Base-by-base conservation (phyloP, 306 rosid species). In the Abrus pulchellus region DNA sequence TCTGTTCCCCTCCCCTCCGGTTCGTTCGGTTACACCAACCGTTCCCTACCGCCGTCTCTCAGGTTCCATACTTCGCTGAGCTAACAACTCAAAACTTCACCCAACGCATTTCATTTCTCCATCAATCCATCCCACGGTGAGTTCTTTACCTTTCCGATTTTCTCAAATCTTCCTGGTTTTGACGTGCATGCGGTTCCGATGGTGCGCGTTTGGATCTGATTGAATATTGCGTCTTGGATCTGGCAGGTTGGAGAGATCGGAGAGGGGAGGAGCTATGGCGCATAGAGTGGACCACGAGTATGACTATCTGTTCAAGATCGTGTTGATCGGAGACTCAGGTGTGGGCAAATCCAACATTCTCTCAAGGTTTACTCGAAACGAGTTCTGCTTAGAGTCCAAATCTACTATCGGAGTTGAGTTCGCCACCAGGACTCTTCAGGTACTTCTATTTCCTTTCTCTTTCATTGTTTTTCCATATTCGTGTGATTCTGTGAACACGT, bases 401-500 rank as follows among this genome's bases (percentile, higher is more conserved):
- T 95, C 99, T 62, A 95, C 99, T 20, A 95, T 93, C 65, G 99
- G 99, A 30, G 99, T 93, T 68, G 99, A 95, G 84, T 93, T 95
- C 81, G 97, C 99, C 10, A 95, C 98, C 80, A 92, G 94, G 14
- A 95, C 99, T 60, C 99, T 95, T 77, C 96, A 95, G 98, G 98
- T 89, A 53, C 1, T 9, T 62, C 1, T 10, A 79, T 32, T 78
- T 74, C 57, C 59, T 47, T 56, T 36, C 41, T 9, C 52, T 30
- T 2, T 45, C 7, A 48, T 76, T 0, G n/a, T 6, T 77, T 63
- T 49, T 36, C 6, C 70, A 36, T 8, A 30, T 44, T 68, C 38
- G 6, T 34, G 32, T 62, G 14, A n/a, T 68, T 27, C 6, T 34
- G 32, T 62, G 14, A n/a, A 61, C 7, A 6, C 66, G 2, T 12